These are phyloP conservation scores for Ampelomyces quisqualis DNA, from an alignment of 2,329 filamentous ascomycete genomes.

Conservation along the genomic window DNA sequence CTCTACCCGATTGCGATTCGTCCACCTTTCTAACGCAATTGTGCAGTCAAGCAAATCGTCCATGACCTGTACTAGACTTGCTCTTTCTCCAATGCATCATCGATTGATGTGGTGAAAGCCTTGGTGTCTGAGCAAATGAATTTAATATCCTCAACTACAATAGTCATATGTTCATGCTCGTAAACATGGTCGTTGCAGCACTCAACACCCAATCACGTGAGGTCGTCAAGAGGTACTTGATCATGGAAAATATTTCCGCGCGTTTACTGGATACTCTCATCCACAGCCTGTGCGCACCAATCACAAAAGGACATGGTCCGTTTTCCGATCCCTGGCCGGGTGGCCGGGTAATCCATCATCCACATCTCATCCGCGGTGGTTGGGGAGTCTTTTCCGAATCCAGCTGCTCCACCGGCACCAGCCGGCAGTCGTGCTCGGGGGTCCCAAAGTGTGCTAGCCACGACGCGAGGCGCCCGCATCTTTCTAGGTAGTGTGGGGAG, in stretches of 20 bases:
- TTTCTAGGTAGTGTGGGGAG: constrained; percentile 32
- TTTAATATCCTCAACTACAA: too few relatives aligned
- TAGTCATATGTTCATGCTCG: too few relatives aligned
- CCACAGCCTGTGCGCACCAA: constrained; percentile 10
- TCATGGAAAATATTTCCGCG: constrained; percentile 26
- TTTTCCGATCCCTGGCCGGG: constrained; percentile 10
- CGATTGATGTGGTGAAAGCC: too few relatives aligned
- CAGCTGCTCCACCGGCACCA: constrained; percentile 28
- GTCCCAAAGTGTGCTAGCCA: constrained; percentile 24
- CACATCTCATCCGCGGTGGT: constrained; percentile 9
- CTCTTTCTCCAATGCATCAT: background rate
- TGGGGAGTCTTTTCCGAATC: constrained; percentile 28
- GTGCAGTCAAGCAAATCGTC: constrained; percentile 37
- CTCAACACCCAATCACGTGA: constrained; percentile 9
- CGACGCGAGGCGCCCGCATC: constrained; percentile 25
- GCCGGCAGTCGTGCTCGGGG: constrained; percentile 38
- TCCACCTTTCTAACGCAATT: constrained; percentile 5
- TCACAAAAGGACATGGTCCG: constrained; percentile 11
- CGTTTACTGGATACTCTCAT: background rate
- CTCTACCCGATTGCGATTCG: background rate
- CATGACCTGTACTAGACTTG: constrained; percentile 30
- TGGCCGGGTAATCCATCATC: constrained; percentile 31
- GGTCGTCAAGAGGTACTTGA: background rate
- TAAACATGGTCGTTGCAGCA: too few relatives aligned
- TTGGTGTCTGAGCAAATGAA: too few relatives aligned